Evolutionary conservation across 805 yeast genomes (phyloP).

Genomic region (Saccharomycopsis babjevae): DNA sequence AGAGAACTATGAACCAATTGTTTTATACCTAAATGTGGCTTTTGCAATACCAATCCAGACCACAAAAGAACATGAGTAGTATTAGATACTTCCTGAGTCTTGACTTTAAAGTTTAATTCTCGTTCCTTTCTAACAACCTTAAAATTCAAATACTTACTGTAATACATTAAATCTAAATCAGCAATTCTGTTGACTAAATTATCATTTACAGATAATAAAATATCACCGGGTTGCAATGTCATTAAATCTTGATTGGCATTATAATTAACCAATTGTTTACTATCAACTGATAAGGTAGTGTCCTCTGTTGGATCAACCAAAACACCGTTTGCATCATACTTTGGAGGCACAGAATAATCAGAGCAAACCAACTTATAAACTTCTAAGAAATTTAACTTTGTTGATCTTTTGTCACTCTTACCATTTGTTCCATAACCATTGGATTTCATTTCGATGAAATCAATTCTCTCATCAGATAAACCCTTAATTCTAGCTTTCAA

Average conservation of each 20-base stretch:
- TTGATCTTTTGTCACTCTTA: background rate
- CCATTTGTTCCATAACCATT: conserved; percentile 9
- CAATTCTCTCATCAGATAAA: conserved; percentile 17
- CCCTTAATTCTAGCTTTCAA: conserved; percentile 19
- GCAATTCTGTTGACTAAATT: conserved; percentile 18
- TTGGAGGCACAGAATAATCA: conserved; percentile 16
- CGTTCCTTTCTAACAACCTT: conserved; percentile 18
- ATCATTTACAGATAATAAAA: conserved; percentile 18
- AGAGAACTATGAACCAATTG: conserved; percentile 18
- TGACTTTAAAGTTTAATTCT: conserved; percentile 18
- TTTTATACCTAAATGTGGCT: conserved; percentile 18
- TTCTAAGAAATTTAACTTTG: conserved; percentile 17
- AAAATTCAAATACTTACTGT: conserved; percentile 17
- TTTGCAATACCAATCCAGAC: conserved; percentile 18
- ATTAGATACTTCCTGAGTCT: conserved; percentile 18
- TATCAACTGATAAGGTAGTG: conserved; percentile 11
- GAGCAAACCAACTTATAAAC: conserved; percentile 18
- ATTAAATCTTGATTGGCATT: conserved; percentile 11
- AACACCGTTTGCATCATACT: conserved; percentile 14
- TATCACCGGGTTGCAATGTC: conserved; percentile 19
- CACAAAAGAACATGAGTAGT: conserved; percentile 19
- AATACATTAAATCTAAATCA: conserved; percentile 19
- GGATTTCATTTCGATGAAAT: conserved; percentile 16
- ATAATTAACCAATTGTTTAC: conserved; percentile 13
- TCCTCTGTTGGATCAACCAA: conserved; percentile 6